phyloP scores from a whole-genome alignment of 2,329 filamentous ascomycete genomes.

The Camillea tinctor region DNA sequence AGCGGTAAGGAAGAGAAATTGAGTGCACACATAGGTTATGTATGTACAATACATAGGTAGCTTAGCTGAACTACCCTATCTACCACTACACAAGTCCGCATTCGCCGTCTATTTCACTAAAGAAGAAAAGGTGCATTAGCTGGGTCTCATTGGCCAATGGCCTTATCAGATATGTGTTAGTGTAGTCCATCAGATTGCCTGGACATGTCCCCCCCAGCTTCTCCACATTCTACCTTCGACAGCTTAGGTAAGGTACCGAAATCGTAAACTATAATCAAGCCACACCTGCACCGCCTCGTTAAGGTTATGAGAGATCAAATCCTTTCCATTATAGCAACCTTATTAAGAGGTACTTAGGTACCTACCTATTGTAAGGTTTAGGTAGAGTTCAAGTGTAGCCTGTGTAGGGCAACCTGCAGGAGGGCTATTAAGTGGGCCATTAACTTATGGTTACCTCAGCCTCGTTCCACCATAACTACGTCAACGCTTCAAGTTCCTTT shows the following conservation, averaged over 20 bases:
- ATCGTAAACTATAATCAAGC: too few relatives aligned
- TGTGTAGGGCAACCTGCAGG: background rate
- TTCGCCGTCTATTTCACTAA: too few relatives aligned
- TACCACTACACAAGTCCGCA: too few relatives aligned
- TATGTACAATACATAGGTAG: too few relatives aligned
- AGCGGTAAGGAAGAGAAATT: background rate
- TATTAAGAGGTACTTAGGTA: background rate
- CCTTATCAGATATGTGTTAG: background rate
- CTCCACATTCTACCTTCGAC: background rate
- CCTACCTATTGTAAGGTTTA: too few relatives aligned
- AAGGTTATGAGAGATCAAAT: too few relatives aligned
- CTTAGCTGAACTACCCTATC: too few relatives aligned
- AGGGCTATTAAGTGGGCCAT: background rate
- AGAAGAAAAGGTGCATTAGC: background rate
- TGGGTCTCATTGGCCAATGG: background rate
- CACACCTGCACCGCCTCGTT: background rate
- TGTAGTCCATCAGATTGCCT: too few relatives aligned
- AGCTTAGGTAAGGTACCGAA: too few relatives aligned
- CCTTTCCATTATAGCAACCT: too few relatives aligned
- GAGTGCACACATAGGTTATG: too few relatives aligned
- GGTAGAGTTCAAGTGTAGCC: too few relatives aligned
- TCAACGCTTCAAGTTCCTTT: slow-evolving; percentile 2
- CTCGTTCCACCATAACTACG: slow-evolving; percentile 3
- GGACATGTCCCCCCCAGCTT: background rate
- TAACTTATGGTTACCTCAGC: slow-evolving; percentile 6